Base-by-base conservation (phyloP, 1,139 yeast species). In the Kurtzmaniella quercitrusa region DNA sequence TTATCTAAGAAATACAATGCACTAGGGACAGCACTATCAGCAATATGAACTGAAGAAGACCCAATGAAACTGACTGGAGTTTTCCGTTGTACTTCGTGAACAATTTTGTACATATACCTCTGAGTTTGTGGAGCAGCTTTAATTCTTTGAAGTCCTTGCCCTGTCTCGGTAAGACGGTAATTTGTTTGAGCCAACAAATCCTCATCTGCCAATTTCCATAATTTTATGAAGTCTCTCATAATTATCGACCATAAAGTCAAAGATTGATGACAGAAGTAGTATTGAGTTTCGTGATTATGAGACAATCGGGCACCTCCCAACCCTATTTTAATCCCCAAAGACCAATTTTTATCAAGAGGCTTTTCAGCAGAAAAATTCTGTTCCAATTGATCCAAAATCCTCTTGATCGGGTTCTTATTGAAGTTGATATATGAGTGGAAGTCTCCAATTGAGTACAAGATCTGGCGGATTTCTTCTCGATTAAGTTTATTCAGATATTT, bases 11-110 rank as follows among this genome's bases (percentile, higher is more conserved):
- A 84, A 58, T 83, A 82, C 46, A 85, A 60, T 0, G 91, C 89
- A 57, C 84, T 84, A 1, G 93, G 93, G 4, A 84, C 93, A 1
- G 88, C 85, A 51, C 80, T 83, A 58, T 84, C 93, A 33, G 91
- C 93, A 19, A 85, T 55, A 60, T 84, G 93, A 18, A 84, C 85
- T 23, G 82, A 90, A 15, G 85, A 77, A 7, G 87, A 80, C 2
- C 93, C 93, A 38, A 84, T 82, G 90, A 91, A 84, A 2, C 75
- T 63, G 0, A 82, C 79, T 16, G 84, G 77, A 2, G 48, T 45
- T 43, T 74, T 73, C 27, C 70, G 60, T 54, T 84, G 85, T 41
- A 85, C 84, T 48, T 79, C 81, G 15, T 71, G 62, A 41, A 84
- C 68, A 48, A 85, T 77, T 46, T 69, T 73, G 52, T 82, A 82